These are phyloP conservation scores for Forsythia viridissima DNA, from an alignment of 257 asterid species.

Conservation along the genomic window DNA sequence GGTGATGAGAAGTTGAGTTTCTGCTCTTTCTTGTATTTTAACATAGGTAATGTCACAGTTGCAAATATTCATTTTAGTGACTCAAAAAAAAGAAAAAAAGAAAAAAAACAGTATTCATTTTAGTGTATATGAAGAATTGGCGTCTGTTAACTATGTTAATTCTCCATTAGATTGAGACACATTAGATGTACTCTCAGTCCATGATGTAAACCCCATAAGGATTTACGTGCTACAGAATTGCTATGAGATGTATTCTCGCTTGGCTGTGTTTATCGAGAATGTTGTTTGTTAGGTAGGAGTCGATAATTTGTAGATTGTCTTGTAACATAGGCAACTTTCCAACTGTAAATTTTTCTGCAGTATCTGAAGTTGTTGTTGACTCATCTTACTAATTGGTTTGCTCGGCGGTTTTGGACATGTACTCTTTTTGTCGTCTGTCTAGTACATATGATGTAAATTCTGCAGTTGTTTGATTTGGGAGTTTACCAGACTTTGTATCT, in stretches of 20 bases:
- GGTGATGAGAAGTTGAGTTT: background rate
- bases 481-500: background rate
- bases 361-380: background rate
- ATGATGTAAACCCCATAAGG: background rate
- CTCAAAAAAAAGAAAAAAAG: background rate
- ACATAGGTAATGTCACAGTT: constrained; percentile 6
- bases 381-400: background rate
- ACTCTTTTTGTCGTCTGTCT: background rate
- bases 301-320: constrained; percentile 4
- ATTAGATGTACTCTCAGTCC: background rate
- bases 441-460: background rate
- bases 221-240: background rate
- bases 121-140: constrained; percentile 13
- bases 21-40: constrained; percentile 21
- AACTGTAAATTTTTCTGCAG: background rate
- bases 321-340: constrained; percentile 5
- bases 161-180: constrained; percentile 13
- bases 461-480: background rate
- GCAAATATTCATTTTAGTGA: constrained; percentile 18
- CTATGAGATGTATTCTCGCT: background rate
- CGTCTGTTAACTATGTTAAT: constrained; percentile 16
- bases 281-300: background rate
- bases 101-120: background rate
- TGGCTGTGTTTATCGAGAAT: background rate
- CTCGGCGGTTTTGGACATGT: background rate